phyloP scores from a whole-genome alignment of 345 rosid species.

The Gossypium bickii region DNA sequence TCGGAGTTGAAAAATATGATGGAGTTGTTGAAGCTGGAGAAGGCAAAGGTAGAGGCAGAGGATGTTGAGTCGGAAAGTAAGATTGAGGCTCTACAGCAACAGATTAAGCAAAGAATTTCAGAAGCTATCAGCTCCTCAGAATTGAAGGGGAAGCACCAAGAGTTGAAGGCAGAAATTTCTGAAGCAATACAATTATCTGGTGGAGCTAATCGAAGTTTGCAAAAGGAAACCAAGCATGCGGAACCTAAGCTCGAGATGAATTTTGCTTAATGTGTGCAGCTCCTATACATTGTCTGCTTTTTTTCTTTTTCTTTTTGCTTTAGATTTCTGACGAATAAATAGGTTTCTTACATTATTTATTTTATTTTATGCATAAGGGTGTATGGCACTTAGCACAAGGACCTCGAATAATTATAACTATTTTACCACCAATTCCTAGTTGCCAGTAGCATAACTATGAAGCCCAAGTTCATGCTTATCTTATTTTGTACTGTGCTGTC shows the following conservation, averaged over 20 bases:
- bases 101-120: slow-evolving; percentile 55
- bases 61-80: slow-evolving; percentile 36
- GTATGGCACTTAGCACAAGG: neutral
- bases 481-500: too few relatives aligned
- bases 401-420: neutral
- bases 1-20: slow-evolving; percentile 58
- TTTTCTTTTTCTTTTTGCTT: neutral
- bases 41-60: slow-evolving; percentile 49
- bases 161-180: slow-evolving; percentile 45
- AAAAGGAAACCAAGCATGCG: slow-evolving; percentile 19
- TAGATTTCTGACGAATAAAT: neutral
- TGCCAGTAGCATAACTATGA: neutral
- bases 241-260: slow-evolving; percentile 44
- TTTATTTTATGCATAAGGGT: neutral
- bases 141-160: slow-evolving; percentile 50
- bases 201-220: slow-evolving; percentile 40
- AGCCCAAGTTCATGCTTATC: too few relatives aligned
- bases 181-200: slow-evolving; percentile 32
- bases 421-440: neutral
- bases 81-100: slow-evolving; percentile 54
- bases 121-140: slow-evolving; percentile 52
- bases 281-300: neutral
- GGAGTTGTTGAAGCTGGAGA: slow-evolving; percentile 59
- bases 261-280: slow-evolving; percentile 39
- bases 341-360: neutral